These are phyloP conservation scores for Ustilago curta DNA, from an alignment of 1,284 basidiomycete species.

Conservation along the genomic window DNA sequence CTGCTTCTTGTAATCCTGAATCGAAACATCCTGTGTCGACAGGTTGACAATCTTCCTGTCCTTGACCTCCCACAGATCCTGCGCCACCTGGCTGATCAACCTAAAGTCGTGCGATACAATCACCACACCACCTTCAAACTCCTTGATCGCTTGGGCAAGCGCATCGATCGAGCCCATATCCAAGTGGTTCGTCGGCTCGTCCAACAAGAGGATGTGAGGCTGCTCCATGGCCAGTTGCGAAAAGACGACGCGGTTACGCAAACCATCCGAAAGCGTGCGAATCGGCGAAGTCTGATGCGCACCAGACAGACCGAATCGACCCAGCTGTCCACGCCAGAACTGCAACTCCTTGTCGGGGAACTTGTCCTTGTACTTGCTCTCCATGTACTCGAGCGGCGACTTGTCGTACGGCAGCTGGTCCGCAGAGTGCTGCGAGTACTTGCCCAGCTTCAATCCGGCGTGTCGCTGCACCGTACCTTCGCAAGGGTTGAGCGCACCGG, in stretches of 20 bases:
- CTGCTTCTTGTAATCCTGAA: conserved; percentile 68
- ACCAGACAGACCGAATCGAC: conserved; percentile 94
- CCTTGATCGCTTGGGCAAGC: conserved; percentile 91
- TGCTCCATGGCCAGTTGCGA: conserved; percentile 77
- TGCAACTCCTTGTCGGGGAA: conserved; percentile 93
- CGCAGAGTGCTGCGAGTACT: conserved; percentile 96
- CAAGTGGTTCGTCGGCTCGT: conserved; percentile 83
- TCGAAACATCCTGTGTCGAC: conserved; percentile 78
- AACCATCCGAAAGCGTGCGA: conserved; percentile 89
- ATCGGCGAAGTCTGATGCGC: conserved; percentile 93
- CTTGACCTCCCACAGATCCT: conserved; percentile 98
- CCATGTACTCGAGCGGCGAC: conserved; percentile 94
- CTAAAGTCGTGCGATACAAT: conserved; percentile 68
- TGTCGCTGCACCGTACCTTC: conserved; percentile 91
- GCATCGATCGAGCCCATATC: conserved; percentile 97
- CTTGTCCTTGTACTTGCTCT: conserved; percentile 74
- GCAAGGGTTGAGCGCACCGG: conserved; percentile 81
- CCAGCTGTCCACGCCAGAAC: conserved; percentile 94
- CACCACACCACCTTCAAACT: conserved; percentile 93
- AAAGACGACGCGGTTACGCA: conserved; percentile 93
- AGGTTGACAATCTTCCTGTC: conserved; percentile 93
- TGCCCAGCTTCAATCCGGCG: conserved; percentile 85
- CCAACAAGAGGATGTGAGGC: conserved; percentile 71
- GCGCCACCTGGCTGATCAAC: conserved; percentile 71
- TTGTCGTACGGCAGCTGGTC: conserved; percentile 97